Evolutionary conservation across 768 basidiomycete species (phyloP), one percentile per base, ranked within the genome.

Genomic region (Polyporus arcularius): DNA sequence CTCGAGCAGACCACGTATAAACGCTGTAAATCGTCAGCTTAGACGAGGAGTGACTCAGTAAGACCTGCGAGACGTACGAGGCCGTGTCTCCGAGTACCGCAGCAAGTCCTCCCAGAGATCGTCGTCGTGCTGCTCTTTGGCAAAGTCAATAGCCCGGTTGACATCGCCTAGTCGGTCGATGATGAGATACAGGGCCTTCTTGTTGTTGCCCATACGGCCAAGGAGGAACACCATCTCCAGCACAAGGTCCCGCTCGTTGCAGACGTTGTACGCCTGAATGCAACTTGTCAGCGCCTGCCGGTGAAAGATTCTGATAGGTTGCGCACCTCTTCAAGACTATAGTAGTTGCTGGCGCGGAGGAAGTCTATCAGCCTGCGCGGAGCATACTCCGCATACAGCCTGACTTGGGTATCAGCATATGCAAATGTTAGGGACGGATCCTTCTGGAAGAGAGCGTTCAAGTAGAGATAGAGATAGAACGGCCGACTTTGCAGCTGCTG

Each of bases 61-160:
- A 4, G 60, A 26, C 11, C 32, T 9, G 28, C 26, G 4, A 4
- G 31, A 16, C 30, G 12, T 38, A 94, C 94, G 76, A 41, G 97
- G 97, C 59, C 94, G 80, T 11, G 92, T 96, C 73, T 98, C 97
- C 0, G 96, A 96, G 68, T 98, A 98, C 61, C 82, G 87, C 30
- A 99, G 76, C 9, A 99, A 81, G 71, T 98, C 96, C 68, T 98
- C 96, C 97, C 96, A 99, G 0, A 99, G 84, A 71, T 98, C 97
- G 62, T 95, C 89, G 64, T 98, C 97, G 54, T 88, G 89, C 72
- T 98, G 96, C 72, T 98, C 95, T 69, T 96, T 96, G 2, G 96
- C 96, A 64, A 99, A 99, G 60, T 98, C 96, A 68, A 99, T 98
- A 3, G 96, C 94, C 59, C 94, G 80, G 63, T 94, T 83, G 0